These are phyloP conservation scores for Tetracentron sinense DNA, from an alignment of 164 flowering plant genomes.

Conservation along the genomic window DNA sequence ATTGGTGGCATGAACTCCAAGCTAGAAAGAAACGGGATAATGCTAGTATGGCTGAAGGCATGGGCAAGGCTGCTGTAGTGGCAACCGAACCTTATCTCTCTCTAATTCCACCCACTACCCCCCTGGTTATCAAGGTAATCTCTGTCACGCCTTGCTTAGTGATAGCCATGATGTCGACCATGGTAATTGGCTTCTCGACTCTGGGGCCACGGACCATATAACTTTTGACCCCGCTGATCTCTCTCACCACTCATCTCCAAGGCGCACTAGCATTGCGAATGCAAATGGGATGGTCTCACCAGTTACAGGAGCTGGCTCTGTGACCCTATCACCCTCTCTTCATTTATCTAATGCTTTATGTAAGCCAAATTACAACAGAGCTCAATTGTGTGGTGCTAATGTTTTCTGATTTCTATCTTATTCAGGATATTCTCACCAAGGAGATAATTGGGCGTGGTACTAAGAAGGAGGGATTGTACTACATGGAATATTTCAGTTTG, in stretches of 20 bases:
- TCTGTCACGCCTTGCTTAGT: not conserved
- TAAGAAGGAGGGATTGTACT: constrained; percentile 9
- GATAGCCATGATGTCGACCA: not conserved
- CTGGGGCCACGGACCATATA: no score
- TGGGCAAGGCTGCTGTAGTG: not conserved
- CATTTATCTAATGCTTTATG: constrained; percentile 2
- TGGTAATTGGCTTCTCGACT: not conserved
- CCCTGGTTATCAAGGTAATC: not conserved
- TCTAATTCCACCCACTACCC: no score
- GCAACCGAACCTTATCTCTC: not conserved
- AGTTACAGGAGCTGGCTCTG: constrained; percentile 1
- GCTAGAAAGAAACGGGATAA: not conserved
- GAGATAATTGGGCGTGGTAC: no score
- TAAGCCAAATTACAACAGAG: constrained; percentile 2
- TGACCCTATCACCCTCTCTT: not conserved
- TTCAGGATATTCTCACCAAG: no score
- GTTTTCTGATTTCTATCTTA: not conserved
- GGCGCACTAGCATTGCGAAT: not conserved
- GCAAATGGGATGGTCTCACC: not conserved
- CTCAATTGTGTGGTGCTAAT: constrained; percentile 4
- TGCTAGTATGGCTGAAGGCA: not conserved
- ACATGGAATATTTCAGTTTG: constrained; percentile 6
- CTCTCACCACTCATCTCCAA: not conserved
- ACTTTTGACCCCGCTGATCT: not conserved
- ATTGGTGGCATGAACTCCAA: constrained; percentile 1